These are phyloP conservation scores for Theileria sp. DNA, from an alignment of 169 alveolate genomes.

Conservation along the genomic window DNA sequence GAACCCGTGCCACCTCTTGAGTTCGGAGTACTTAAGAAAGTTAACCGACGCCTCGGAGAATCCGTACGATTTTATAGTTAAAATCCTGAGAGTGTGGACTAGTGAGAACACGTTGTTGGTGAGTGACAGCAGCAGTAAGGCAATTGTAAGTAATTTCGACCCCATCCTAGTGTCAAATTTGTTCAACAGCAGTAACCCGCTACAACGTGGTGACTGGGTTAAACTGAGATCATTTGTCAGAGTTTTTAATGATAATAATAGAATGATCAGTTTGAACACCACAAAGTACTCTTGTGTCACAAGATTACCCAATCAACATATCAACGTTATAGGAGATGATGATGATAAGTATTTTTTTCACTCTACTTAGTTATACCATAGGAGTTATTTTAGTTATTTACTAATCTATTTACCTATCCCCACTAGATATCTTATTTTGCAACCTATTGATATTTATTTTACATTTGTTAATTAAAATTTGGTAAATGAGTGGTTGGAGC, in stretches of 20 bases:
- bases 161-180: slow-evolving; percentile 38
- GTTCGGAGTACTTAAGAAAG: slow-evolving; percentile 8
- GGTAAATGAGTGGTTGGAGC: too few relatives aligned
- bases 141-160: slow-evolving; percentile 30
- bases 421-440: too few relatives aligned
- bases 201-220: slow-evolving; percentile 60
- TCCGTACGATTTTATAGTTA: slow-evolving; percentile 39
- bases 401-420: too few relatives aligned
- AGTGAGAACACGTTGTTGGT: slow-evolving; percentile 26
- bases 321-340: slow-evolving; percentile 25
- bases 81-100: slow-evolving; percentile 40
- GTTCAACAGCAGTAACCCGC: slow-evolving; percentile 35
- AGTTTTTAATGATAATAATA: not conserved
- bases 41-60: slow-evolving; percentile 31
- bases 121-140: slow-evolving; percentile 39
- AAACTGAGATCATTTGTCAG: slow-evolving; percentile 42
- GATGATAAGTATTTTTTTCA: not conserved
- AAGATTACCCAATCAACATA: slow-evolving; percentile 23
- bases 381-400: too few relatives aligned
- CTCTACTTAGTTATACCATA: too few relatives aligned
- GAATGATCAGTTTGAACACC: slow-evolving; percentile 14
- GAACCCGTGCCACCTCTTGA: slow-evolving; percentile 18
- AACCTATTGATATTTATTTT: too few relatives aligned
- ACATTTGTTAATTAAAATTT: too few relatives aligned
- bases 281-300: slow-evolving; percentile 41